A percentile compares a stretch with the other conserved stretches of the same genome.
These are phyloP conservation scores for Starmerella kuoi DNA, from an alignment of 805 yeast genomes.

Conservation along the genomic window DNA sequence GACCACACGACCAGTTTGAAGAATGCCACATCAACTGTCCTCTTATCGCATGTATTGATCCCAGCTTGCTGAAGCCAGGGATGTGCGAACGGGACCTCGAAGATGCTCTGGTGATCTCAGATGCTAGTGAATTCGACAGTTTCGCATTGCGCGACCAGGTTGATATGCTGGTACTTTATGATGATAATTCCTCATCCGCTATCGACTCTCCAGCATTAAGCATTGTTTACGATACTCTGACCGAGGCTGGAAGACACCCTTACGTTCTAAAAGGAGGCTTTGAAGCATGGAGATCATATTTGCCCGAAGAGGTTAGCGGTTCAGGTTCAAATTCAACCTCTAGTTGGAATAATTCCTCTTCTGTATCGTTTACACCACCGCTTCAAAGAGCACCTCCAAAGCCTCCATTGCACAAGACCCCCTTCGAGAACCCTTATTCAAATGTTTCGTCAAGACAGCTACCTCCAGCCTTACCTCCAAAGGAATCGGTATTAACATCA, in stretches of 20 bases:
- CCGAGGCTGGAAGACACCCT: slow-evolving; percentile 33
- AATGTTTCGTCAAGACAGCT: no score
- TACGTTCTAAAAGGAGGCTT: slow-evolving; percentile 46
- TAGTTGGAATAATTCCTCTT: no score
- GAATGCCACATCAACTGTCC: slow-evolving; percentile 48
- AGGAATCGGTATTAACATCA: no score
- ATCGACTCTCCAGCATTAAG: slow-evolving; percentile 27
- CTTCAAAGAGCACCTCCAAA: no score
- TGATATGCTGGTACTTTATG: slow-evolving; percentile 57
- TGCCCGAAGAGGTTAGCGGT: slow-evolving; percentile 12
- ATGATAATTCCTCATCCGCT: slow-evolving; percentile 28
- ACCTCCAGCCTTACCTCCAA: no score
- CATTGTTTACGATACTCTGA: slow-evolving; percentile 31
- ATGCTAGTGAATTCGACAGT: slow-evolving; percentile 41
- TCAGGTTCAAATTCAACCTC: no score
- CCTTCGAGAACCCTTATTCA: no score
- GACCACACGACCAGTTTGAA: slow-evolving; percentile 50
- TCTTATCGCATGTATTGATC: slow-evolving; percentile 64
- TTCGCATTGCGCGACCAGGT: slow-evolving; percentile 45
- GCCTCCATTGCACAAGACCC: no score
- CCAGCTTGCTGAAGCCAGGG: slow-evolving; percentile 40
- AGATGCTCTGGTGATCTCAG: slow-evolving; percentile 43
- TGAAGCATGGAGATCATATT: slow-evolving; percentile 31
- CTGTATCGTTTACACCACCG: no score
- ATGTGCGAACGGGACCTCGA: slow-evolving; percentile 59